Base-by-base conservation (phyloP, 2,329 filamentous ascomycete species). In the Fusarium ramigenum region DNA sequence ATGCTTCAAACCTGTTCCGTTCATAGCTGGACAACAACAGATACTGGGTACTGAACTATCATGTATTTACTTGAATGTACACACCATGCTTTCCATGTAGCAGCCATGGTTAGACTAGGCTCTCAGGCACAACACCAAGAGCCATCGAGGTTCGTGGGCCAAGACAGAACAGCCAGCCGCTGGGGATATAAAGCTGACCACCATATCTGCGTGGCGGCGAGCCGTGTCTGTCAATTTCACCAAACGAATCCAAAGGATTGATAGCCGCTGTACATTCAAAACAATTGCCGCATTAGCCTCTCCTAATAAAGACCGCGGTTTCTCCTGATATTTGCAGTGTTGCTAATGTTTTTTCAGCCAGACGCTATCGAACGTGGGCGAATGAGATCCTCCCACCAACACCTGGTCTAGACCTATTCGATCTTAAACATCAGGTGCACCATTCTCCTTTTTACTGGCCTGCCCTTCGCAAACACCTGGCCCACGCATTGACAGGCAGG, bases 401-500 rank as follows among this genome's bases (percentile, higher is more conserved):
- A 39, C 32, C 47, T 44, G 50, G 37, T 61, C 71, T 74, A 74
- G 57, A 30, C 71, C 71, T 46, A 56, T 69, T 72, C 67, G 21
- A 69, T 72, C 69, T 52, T 60, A 56, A 63, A 47, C 68, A n/a
- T 65, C 30, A 65, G 53, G 37, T 72, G 56, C 56, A 49, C 67
- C 62, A 73, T 59, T 56, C 70, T 61, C 70, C 63, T 73, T 74
- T 43, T 59, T 49, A 57, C 70, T 74, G 40, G 44, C 58, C 61
- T 67, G 46, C 62, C 70, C 58, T 53, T 62, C 44, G 58, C 56
- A 69, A 72, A 74, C 67, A 60, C 71, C 65, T 60, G 71, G 71
- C 59, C 63, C 62, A 64, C 58, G 70, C 70, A 57, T 58, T 74
- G 59, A 70, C 66, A 69, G 59, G 53, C 70, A 73, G 67, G 70